These are phyloP conservation scores for Cenchrus fungigraminus DNA, from an alignment of 176 grass and related monocot genomes.

Conservation along the genomic window DNA sequence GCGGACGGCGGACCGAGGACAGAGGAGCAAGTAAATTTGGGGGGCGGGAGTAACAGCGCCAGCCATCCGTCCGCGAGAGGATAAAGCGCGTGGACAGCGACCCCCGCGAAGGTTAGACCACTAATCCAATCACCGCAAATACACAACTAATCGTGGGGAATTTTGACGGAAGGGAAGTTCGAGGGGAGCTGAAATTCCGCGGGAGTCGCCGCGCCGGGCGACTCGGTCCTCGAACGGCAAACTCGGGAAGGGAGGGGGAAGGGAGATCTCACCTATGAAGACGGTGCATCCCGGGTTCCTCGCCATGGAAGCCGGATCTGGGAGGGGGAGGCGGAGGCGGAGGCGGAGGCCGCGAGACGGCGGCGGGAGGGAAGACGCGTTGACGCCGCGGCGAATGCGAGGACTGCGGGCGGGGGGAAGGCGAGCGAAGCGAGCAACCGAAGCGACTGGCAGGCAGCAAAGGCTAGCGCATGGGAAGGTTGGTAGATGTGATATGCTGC, in stretches of 20 bases:
- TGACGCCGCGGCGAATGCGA: conserved; percentile 27
- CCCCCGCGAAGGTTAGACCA: neutral
- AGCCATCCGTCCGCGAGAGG: neutral
- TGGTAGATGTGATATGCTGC: neutral
- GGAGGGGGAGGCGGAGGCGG: neutral
- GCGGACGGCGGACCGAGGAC: neutral
- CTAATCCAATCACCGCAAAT: neutral
- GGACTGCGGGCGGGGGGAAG: conserved; percentile 17
- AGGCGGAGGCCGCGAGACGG: neutral
- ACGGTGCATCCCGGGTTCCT: conserved; percentile 71
- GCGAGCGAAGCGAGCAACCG: neutral
- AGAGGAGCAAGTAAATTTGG: neutral
- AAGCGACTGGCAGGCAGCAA: neutral
- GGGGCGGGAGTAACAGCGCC: neutral
- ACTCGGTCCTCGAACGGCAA: neutral
- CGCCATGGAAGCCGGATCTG: conserved; percentile 60
- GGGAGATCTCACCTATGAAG: conserved; percentile 71
- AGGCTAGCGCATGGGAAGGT: conserved; percentile 1
- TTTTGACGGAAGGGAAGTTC: neutral
- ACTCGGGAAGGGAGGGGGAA: neutral
- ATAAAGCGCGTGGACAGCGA: neutral
- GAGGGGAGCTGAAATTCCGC: neutral
- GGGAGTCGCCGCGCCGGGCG: neutral
- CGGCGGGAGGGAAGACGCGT: neutral
- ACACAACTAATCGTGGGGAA: neutral